phyloP scores from a whole-genome alignment of 345 rosid species.

The Citrus hindsii region DNA sequence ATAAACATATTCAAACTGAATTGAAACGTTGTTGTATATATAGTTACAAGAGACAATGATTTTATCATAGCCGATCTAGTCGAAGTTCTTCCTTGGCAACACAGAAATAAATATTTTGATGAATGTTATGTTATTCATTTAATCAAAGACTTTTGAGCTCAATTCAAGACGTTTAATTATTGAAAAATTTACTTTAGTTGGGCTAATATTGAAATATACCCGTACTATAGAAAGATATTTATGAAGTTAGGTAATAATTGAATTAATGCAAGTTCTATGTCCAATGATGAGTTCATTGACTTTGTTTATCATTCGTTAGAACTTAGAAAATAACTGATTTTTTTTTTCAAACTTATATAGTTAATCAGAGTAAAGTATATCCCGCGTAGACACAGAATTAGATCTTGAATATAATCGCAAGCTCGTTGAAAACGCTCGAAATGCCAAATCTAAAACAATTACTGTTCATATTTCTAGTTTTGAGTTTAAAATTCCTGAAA shows the following conservation, averaged over 20 bases:
- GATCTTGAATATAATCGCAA: not conserved
- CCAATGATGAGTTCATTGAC: constrained; percentile 3
- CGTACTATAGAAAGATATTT: not conserved
- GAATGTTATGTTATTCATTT: not conserved
- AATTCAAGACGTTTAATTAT: not conserved
- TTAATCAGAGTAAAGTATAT: too few species aligned
- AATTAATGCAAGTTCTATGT: not conserved
- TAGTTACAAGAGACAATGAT: too few species aligned
- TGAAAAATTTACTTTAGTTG: not conserved
- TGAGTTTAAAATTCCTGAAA: too few species aligned
- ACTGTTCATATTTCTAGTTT: too few species aligned
- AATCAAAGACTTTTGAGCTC: not conserved
- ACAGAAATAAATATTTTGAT: not conserved
- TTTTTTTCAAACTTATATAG: too few species aligned
- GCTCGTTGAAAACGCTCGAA: not conserved
- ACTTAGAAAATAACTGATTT: not conserved
- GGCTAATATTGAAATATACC: not conserved
- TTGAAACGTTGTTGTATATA: not conserved
- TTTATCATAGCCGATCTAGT: not conserved
- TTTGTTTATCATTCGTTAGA: not conserved
- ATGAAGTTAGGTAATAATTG: not conserved
- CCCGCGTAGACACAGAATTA: not conserved
- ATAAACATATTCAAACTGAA: not conserved
- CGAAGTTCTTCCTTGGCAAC: not conserved
- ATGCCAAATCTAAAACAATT: not conserved